Evolutionary conservation across 345 rosid species (phyloP).

Genomic region (Rhodamnia rubescens): DNA sequence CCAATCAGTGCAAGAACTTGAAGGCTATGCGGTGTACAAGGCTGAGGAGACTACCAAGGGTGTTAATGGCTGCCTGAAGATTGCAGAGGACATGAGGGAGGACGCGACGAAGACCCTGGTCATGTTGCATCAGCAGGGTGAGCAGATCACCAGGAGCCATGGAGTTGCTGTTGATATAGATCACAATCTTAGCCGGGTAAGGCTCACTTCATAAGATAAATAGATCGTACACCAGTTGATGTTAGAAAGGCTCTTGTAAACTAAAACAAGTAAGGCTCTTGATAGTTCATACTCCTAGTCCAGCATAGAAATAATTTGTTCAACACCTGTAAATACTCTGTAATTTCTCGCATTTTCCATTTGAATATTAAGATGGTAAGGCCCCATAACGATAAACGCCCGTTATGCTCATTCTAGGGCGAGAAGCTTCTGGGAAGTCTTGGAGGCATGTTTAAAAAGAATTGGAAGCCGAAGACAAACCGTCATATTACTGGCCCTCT

Average conservation of each 20-base stretch:
- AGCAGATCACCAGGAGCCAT: slow-evolving; percentile 76
- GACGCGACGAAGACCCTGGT: slow-evolving; percentile 72
- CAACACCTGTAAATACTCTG: background rate
- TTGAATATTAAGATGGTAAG: background rate
- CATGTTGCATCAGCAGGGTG: slow-evolving; percentile 81
- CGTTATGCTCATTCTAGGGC: slow-evolving; percentile 42
- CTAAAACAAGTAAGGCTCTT: background rate
- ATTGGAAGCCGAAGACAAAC: slow-evolving; percentile 93
- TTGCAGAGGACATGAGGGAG: slow-evolving; percentile 84
- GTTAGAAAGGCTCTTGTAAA: background rate
- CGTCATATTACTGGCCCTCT: slow-evolving; percentile 59
- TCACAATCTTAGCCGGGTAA: slow-evolving; percentile 87
- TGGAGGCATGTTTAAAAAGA: slow-evolving; percentile 81
- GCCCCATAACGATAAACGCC: background rate
- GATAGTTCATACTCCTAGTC: background rate
- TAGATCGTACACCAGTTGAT: background rate
- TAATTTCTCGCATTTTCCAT: background rate
- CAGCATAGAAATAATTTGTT: background rate
- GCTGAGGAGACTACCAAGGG: slow-evolving; percentile 87
- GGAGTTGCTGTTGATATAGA: slow-evolving; percentile 62
- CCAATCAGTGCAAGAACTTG: slow-evolving; percentile 87
- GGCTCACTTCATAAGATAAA: slow-evolving; percentile 2
- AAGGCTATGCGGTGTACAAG: slow-evolving; percentile 72
- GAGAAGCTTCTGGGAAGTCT: slow-evolving; percentile 95
- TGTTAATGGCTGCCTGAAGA: slow-evolving; percentile 72